Percentiles rank a stretch among this genome's conserved stretches.
Conservation (phyloP, 2,329 filamentous ascomycete species). For the Tolypocladium ovalisporum region DNA sequence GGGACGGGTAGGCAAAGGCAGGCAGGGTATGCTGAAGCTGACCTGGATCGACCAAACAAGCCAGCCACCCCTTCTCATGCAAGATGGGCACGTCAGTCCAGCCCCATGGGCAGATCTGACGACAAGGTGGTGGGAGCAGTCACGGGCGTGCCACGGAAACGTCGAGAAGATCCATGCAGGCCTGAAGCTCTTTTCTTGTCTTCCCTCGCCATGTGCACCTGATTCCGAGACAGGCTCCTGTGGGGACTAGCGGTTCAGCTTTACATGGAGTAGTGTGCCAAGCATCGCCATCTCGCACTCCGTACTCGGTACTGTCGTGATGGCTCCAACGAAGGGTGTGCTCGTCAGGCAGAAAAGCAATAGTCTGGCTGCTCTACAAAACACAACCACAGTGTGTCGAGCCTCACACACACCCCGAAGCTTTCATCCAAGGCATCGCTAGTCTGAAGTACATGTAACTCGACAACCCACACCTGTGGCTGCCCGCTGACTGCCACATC, state of each 20-base stretch:
- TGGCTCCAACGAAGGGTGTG: background rate
- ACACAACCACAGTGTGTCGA: background rate
- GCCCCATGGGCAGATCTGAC: background rate
- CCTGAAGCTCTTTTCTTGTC: background rate
- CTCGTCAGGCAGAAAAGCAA: background rate
- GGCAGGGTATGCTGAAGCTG: background rate
- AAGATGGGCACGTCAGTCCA: background rate
- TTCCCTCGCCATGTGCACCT: background rate
- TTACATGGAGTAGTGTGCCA: background rate
- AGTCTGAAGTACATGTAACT: background rate
- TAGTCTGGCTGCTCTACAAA: background rate
- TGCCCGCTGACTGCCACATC: background rate
- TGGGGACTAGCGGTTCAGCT: background rate
- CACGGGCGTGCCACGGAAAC: background rate
- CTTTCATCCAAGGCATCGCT: background rate
- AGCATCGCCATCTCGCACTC: background rate
- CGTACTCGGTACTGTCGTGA: background rate
- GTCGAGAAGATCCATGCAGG: background rate
- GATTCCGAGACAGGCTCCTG: background rate
- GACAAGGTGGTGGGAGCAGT: background rate
- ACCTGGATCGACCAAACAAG: background rate
- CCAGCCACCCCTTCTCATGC: background rate
- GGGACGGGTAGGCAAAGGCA: background rate
- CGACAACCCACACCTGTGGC: background rate
- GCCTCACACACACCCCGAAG: background rate